Base-by-base conservation (phyloP, 2,329 filamentous ascomycete genomes). In the Penicillium corylophilum region DNA sequence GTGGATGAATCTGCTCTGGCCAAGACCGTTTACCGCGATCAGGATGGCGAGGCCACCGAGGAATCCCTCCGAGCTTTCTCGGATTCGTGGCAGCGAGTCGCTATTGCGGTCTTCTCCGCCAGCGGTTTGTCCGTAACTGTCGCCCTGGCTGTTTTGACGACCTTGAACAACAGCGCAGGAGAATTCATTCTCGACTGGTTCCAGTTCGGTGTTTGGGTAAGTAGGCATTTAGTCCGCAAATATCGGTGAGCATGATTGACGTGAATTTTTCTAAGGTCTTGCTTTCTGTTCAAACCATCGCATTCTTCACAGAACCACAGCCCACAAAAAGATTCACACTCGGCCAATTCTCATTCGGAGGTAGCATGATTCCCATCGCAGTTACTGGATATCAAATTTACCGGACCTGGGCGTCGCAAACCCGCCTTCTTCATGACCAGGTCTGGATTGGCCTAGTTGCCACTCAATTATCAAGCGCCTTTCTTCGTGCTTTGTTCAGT, bases 31-130 rank as follows among this genome's bases (percentile, higher is more conserved):
- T 91, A 91, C 63, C 75, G 84, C 60, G 88, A 92, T 64, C 72
- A 79, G 55, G 88, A 92, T 70, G 88, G 88, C 44, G 77, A 80
- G 56, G 86, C 85, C 28, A 87, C 84, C 0, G 77, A 82, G 36
- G 83, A 87, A 64, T 83, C 84, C 1, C 66, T 84, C 46, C 77
- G 78, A 20, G 77, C 77, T 35, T 91, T 86, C 64, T 87, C 86
- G 24, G 80, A 82, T 56, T 81, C 74, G 51, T 62, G 77, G 51
- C 79, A 84, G 48, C 87, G 86, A 64, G 55, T 74, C 4, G 65
- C 77, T 20, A 75, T 88, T 40, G 64, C 83, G 4, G 29, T 83
- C 3, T 77, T 82, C n/a, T 80, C 83, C 0, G 50, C 76, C 12
- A 53, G 76, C 33, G 86, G 85, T 1, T 70, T 83, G 13, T 75